Conservation (phyloP, 495 filamentous ascomycete species). For the Penicillium tannophilum region DNA sequence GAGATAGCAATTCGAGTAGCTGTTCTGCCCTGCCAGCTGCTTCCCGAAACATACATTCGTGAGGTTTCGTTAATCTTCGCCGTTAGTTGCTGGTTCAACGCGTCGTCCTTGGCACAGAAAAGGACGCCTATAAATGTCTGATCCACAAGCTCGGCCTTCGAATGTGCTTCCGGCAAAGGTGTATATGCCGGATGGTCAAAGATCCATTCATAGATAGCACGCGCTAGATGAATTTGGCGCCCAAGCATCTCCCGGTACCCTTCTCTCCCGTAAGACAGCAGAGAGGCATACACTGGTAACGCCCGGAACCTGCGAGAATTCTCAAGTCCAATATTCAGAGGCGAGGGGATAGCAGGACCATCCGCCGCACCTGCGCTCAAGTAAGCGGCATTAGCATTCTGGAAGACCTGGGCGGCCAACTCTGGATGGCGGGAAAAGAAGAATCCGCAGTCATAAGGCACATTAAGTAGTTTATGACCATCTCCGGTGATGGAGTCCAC, state of each 20-base stretch:
- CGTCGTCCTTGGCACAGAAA: constrained; percentile 72
- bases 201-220: constrained; percentile 65
- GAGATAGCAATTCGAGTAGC: constrained; percentile 81
- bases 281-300: constrained; percentile 80
- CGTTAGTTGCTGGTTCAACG: constrained; percentile 65
- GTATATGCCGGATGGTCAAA: constrained; percentile 61
- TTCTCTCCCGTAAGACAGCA: constrained; percentile 70
- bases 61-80: constrained; percentile 71
- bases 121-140: constrained; percentile 76
- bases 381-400: constrained; percentile 86
- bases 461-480: constrained; percentile 90
- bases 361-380: constrained; percentile 50
- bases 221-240: constrained; percentile 69
- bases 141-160: constrained; percentile 39
- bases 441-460: constrained; percentile 93
- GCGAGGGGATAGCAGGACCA: constrained; percentile 63
- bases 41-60: constrained; percentile 82
- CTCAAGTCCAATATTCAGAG: constrained; percentile 85
- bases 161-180: constrained; percentile 55
- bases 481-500: constrained; percentile 87
- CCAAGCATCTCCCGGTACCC: constrained; percentile 74
- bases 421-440: constrained; percentile 70
- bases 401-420: constrained; percentile 65
- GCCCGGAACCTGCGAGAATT: constrained; percentile 92
- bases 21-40: constrained; percentile 68